phyloP scores from a whole-genome alignment of 23 red algal species.

The Gracilaria gracilis region DNA sequence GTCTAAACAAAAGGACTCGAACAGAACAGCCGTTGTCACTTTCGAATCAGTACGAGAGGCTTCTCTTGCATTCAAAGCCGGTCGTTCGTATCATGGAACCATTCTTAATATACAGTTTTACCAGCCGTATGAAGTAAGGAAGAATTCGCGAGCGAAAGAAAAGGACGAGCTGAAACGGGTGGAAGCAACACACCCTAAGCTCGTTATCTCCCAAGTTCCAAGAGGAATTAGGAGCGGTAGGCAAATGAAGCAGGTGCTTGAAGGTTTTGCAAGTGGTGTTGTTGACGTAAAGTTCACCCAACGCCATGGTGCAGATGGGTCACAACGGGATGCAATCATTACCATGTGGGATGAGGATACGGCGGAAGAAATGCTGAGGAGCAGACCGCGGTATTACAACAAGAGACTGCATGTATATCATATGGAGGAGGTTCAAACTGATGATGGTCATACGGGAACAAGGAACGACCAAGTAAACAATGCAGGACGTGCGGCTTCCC shows the following conservation, averaged over 20 bases:
- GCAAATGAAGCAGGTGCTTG: constrained; percentile 19
- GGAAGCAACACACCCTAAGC: background rate
- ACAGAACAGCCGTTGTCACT: constrained; percentile 52
- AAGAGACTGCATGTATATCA: constrained; percentile 5
- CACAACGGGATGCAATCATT: constrained; percentile 42
- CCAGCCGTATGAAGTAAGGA: background rate
- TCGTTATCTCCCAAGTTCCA: constrained; percentile 39
- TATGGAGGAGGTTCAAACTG: background rate
- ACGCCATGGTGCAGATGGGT: background rate
- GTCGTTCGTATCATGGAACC: constrained; percentile 4
- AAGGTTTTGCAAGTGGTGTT: constrained; percentile 17
- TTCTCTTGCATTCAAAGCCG: background rate
- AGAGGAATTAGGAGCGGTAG: constrained; percentile 4
- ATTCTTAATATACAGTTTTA: constrained; percentile 11
- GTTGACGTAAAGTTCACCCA: background rate
- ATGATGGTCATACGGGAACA: background rate
- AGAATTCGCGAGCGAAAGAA: constrained; percentile 14
- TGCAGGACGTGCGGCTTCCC: background rate
- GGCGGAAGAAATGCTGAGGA: constrained; percentile 14
- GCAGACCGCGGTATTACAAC: constrained; percentile 31
- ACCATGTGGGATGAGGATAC: constrained; percentile 10
- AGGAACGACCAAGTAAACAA: background rate
- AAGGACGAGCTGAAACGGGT: background rate
- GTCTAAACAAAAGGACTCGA: background rate
- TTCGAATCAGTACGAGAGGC: constrained; percentile 49